Base-by-base conservation (phyloP, 2,329 filamentous ascomycete species). In the Cercospora beticola region DNA sequence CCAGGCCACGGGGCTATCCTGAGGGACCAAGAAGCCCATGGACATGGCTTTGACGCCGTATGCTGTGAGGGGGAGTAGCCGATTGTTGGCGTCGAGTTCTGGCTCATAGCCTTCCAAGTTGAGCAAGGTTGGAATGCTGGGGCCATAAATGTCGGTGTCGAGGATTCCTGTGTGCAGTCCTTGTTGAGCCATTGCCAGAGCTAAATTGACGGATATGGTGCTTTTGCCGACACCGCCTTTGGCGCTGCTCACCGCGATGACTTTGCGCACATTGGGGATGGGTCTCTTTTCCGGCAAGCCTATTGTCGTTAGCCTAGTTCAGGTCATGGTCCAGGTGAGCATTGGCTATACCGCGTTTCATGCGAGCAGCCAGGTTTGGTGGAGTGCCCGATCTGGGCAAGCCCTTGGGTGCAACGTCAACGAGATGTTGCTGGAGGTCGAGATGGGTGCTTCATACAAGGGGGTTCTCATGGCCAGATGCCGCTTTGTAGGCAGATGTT, bases 181-280 rank as follows among this genome's bases (percentile, higher is more conserved):
- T 66, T 89, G 88, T 52, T 91, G 88, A 2, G 94, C 93, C 77
- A 97, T 92, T 5, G 94, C 89, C 0, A 99, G 85, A 0, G 95
- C 92, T 26, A 99, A 85, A 76, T 99, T 99, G 92, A 92, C 91
- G 68, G 94, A 90, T 56, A 98, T 89, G 7, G 95, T 99, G 74
- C 93, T 97, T 79, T 99, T 99, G 1, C 95, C 95, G 0, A 99
- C 95, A n/a, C 95, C 95, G 2, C 95, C 95, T 78, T 99, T 99
- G 14, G 95, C 95, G 1, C 94, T 98, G 4, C 93, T 97, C 14
- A 99, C 92, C n/a, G 94, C 93, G 68, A 99, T 88, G n/a, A 97
- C 89, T 78, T 97, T 97, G 72, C 89, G 87, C 26, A 99, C 94
- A 78, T 94, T 89, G 28, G 87, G 86, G 74, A 99, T 97, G 74